These are phyloP conservation scores for Mentha longifolia DNA, from an alignment of 257 asterid species.

Conservation along the genomic window DNA sequence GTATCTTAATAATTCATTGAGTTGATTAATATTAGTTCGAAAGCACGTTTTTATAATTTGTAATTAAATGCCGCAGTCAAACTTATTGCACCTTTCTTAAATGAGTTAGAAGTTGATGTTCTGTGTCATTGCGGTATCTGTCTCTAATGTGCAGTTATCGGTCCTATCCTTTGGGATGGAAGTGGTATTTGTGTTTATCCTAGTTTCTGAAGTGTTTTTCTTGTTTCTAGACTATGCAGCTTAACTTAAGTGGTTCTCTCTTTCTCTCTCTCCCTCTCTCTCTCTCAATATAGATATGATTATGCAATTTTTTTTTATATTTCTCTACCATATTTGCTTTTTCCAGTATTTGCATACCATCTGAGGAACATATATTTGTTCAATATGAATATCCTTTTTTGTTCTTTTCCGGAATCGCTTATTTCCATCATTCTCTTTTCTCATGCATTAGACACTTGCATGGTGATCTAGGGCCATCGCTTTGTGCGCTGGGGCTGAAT, in stretches of 20 bases:
- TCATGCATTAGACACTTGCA: background rate
- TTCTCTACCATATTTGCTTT: background rate
- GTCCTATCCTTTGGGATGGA: too few species aligned
- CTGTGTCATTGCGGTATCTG: too few species aligned
- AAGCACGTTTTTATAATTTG: too few species aligned
- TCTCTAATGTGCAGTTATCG: too few species aligned
- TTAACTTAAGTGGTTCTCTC: background rate
- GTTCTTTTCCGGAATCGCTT: background rate
- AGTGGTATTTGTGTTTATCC: too few species aligned
- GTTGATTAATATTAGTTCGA: too few species aligned
- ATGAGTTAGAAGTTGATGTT: too few species aligned
- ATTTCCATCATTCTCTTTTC: background rate
- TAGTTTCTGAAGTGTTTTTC: too few species aligned
- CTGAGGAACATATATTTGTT: background rate
- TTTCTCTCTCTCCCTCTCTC: background rate
- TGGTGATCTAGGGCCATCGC: background rate
- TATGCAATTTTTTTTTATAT: background rate
- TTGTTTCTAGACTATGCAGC: too few species aligned
- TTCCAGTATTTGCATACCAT: background rate
- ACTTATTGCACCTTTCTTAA: too few species aligned
- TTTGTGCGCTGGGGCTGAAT: background rate
- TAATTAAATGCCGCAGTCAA: too few species aligned
- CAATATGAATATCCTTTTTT: background rate
- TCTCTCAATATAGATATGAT: background rate
- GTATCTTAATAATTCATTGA: too few species aligned